A percentile compares a stretch with the other conserved stretches of the same genome.
Conservation (phyloP, 148 eudicot genomes). For the Simmondsia chinensis region DNA sequence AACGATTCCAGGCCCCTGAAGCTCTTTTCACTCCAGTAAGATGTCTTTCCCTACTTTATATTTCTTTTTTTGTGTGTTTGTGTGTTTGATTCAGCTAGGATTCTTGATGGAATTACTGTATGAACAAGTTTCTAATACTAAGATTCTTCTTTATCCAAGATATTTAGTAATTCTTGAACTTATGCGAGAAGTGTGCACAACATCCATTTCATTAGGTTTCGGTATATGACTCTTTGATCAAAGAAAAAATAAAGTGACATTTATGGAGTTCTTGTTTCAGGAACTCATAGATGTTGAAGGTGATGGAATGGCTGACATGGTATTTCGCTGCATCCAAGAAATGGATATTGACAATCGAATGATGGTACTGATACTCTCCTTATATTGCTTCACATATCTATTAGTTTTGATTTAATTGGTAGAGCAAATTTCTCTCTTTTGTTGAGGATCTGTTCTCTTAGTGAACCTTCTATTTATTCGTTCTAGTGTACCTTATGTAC, state of each 20-base stretch:
- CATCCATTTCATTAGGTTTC: too few species aligned
- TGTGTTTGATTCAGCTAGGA: too few species aligned
- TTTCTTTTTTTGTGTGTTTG: too few species aligned
- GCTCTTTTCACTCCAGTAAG: slow-evolving; percentile 98
- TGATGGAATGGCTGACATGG: slow-evolving; percentile 99
- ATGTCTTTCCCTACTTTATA: not conserved
- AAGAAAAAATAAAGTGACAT: not conserved
- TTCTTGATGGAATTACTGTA: too few species aligned
- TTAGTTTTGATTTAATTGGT: too few species aligned
- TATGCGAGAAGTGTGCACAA: too few species aligned
- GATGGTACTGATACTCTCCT: slow-evolving; percentile 47
- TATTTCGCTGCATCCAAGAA: slow-evolving; percentile 94
- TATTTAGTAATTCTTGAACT: not conserved
- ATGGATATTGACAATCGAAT: slow-evolving; percentile 99
- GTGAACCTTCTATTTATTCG: too few species aligned
- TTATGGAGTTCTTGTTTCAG: slow-evolving; percentile 29
- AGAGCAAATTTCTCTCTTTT: too few species aligned
- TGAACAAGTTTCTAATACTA: too few species aligned
- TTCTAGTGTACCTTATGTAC: too few species aligned
- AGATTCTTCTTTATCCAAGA: not conserved
- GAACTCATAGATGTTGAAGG: slow-evolving; percentile 99
- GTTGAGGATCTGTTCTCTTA: too few species aligned
- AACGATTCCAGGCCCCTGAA: slow-evolving; percentile 98
- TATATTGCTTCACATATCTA: not conserved
- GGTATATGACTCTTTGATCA: not conserved